These are phyloP conservation scores for Candolleomyces aberdarensis DNA, from an alignment of 768 basidiomycete species.

Conservation along the genomic window DNA sequence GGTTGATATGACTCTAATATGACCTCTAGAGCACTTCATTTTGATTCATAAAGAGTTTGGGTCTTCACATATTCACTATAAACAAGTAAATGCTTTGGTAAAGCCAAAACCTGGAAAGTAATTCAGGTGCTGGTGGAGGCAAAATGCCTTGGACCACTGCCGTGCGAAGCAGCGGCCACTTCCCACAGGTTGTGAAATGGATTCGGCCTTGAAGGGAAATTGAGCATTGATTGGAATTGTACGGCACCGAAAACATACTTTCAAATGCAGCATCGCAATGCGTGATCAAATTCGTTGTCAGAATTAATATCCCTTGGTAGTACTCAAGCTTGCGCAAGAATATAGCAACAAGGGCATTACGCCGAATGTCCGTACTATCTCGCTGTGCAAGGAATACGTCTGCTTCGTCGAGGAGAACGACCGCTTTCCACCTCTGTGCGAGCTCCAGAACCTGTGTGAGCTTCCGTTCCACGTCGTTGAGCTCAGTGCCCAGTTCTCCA, in stretches of 20 bases:
- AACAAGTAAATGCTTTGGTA: no score
- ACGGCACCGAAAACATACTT: slow-evolving; percentile 13
- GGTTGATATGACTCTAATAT: no score
- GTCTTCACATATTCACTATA: no score
- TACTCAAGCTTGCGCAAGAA: slow-evolving; percentile 36
- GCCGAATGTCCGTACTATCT: slow-evolving; percentile 14
- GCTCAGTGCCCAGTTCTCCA: slow-evolving; percentile 30
- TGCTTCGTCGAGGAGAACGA: slow-evolving; percentile 33
- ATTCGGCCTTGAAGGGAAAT: slow-evolving; percentile 23
- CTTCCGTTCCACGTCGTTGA: slow-evolving; percentile 18
- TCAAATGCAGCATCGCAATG: slow-evolving; percentile 31
- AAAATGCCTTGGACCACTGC: no score
- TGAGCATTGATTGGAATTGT: not conserved
- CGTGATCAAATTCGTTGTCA: slow-evolving; percentile 30
- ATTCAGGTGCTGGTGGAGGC: no score
- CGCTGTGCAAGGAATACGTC: slow-evolving; percentile 31
- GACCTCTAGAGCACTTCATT: no score
- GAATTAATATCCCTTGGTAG: slow-evolving; percentile 32
- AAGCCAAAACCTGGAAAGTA: no score
- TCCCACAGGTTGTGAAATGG: no score
- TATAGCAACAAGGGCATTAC: slow-evolving; percentile 34
- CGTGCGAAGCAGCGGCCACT: no score
- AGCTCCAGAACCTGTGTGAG: slow-evolving; percentile 23
- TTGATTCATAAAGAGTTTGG: no score
- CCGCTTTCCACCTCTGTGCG: slow-evolving; percentile 31